phyloP scores from a whole-genome alignment of 768 basidiomycete species.

The Leccinum broughii region DNA sequence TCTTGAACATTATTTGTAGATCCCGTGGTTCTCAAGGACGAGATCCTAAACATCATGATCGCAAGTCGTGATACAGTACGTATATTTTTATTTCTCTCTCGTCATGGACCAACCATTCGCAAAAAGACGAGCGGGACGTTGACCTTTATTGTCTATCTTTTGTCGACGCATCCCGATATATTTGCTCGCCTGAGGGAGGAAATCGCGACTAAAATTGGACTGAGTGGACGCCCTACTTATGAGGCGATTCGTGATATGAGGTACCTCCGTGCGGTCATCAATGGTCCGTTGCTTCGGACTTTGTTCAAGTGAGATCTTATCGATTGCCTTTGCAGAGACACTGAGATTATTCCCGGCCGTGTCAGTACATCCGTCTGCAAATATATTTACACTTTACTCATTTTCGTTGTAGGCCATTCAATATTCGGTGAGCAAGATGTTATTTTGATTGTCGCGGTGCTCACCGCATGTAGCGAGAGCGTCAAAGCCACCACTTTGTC shows the following conservation, averaged over 20 bases:
- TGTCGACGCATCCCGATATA: conserved; percentile 52
- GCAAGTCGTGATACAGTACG: conserved; percentile 32
- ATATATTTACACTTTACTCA: background rate
- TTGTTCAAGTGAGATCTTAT: background rate
- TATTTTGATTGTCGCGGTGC: background rate
- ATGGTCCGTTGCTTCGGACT: conserved; percentile 40
- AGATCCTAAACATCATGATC: conserved; percentile 37
- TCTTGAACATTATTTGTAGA: conserved; percentile 18
- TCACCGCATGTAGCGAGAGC: conserved; percentile 38
- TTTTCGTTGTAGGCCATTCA: conserved; percentile 41
- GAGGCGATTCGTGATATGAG: conserved; percentile 63
- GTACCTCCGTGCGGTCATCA: conserved; percentile 63
- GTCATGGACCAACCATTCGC: background rate
- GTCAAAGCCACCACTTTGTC: conserved; percentile 50
- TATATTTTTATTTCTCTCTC: background rate
- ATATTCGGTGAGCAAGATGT: conserved; percentile 38
- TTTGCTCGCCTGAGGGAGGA: conserved; percentile 52
- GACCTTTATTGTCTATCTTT: conserved; percentile 41
- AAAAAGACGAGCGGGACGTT: conserved; percentile 42
- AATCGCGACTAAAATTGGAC: conserved; percentile 52
- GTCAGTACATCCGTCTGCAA: conserved; percentile 9
- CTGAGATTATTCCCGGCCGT: conserved; percentile 57
- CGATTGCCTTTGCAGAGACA: conserved; percentile 39
- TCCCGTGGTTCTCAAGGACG: conserved; percentile 30
- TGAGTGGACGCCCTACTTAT: conserved; percentile 46